Base-by-base conservation (phyloP, 2,329 filamentous ascomycete species). In the Claviceps citrina region DNA sequence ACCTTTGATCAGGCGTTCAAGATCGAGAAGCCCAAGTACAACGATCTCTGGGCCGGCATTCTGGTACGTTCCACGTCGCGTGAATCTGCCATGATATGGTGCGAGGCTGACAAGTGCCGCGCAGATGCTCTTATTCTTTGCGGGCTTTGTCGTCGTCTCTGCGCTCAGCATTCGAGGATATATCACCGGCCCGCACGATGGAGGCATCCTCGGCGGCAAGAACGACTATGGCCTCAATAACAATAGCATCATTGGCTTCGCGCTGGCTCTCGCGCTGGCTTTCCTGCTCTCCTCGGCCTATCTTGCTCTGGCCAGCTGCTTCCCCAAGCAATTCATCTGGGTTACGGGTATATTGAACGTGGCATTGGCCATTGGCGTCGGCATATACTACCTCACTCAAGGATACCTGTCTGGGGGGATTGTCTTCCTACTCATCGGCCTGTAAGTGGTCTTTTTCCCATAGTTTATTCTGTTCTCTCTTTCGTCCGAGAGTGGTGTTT, bases 311-410 rank as follows among this genome's bases (percentile, higher is more conserved):
- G 82, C 84, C 6, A 76, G 85, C 41, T 63, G 73, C 35, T 89
- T 89, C 48, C 86, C 87, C 3, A 93, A 91, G 62, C 75, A 84
- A 54, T 86, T 94, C 50, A 93, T 95, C 55, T 95, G 85, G 84
- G 73, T 86, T 30, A 93, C 86, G 0, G 85, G 84, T 10, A 89
- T 94, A 38, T 66, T 93, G 42, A 93, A 95, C 58, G 81, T 94
- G 51, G 64, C 81, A 40, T 80, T 85, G 50, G 84, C 84, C 1
- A 65, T 95, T n/a, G 87, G 73, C 1, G 93, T 85, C 0, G 85
- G 84, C 8, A 77, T 89, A 39, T 93, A 86, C 61, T 93, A 93
- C 67, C 73, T 94, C 33, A 77, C 71, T 44, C 68, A 75, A 32
- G 72, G 72, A 42, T 84, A 89, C 56, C 94, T 78, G 62, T 81